Base-by-base conservation (phyloP, 768 basidiomycete genomes). In the Agrocybe praecox region DNA sequence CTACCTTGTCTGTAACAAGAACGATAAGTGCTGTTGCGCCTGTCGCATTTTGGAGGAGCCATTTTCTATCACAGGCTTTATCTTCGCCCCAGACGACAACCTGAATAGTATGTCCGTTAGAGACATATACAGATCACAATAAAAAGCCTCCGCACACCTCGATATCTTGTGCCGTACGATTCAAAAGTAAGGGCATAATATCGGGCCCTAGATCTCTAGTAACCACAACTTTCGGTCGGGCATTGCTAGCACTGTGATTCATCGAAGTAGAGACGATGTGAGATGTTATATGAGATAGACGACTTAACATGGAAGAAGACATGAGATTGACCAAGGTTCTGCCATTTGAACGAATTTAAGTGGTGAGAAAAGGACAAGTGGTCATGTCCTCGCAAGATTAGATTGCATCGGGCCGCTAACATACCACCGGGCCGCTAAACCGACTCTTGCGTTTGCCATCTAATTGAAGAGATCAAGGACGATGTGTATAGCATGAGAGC, bases 21-120 rank as follows among this genome's bases (percentile, higher is more conserved):
- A 90, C 77, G 14, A 88, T 69, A 1, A 84, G 65, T 4, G 88
- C 95, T 9, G 71, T 64, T 2, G 88, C 85, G 4, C 88, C 91
- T n/a, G 72, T 69, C 6, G 86, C 75, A 58, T 94, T 89, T 52
- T 89, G 77, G 19, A 94, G 71, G 3, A 96, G 71, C 94, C 93
- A 96, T 19, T 77, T 62, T 15, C 86, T 76, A 36, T 84, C 80
- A 55, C 84, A 89, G 2, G 73, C 65, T 6, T 76, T 62, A 62
- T 91, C 83, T 57, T 89, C 68, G 6, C 72, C 67, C 82, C 81
- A 83, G 6, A 76, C 43, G 7, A 77, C 67, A 29, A 80, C 49
- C 79, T 80, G 49, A 8, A 18, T 23, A 53, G 46, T 43, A 53
- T 23, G 47, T 58, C 33, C 40, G 23, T 18, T 40, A 52, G 14